Evolutionary conservation across 345 rosid species (phyloP).

Genomic region (Syzygium oleosum): DNA sequence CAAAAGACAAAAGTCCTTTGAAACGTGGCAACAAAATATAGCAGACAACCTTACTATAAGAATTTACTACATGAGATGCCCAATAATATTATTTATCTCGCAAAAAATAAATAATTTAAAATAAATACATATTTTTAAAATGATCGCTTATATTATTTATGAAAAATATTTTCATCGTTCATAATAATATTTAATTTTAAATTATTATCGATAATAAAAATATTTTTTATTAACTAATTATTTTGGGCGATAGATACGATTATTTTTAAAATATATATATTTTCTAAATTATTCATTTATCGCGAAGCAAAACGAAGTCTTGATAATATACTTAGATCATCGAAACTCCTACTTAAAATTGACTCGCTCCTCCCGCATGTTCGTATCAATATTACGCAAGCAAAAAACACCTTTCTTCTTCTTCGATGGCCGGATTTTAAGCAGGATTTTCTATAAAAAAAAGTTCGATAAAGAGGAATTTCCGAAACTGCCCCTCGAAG

Average conservation of each 20-base stretch:
- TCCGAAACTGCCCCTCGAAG: neutral
- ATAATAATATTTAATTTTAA: too few species aligned
- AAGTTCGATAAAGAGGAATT: neutral
- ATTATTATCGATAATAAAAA: neutral
- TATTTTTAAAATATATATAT: neutral
- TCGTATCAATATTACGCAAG: neutral
- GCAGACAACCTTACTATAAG: neutral
- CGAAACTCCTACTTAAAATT: neutral
- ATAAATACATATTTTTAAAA: neutral
- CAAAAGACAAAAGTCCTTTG: too few species aligned
- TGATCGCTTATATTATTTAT: neutral
- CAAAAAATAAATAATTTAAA: neutral
- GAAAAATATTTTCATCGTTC: neutral
- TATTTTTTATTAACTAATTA: neutral
- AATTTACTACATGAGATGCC: neutral
- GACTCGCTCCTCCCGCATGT: neutral
- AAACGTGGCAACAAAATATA: neutral
- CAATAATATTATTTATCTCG: too few species aligned
- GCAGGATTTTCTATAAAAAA: neutral
- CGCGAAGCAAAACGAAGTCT: rapidly evolving
- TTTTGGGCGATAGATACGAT: neutral
- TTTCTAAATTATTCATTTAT: neutral
- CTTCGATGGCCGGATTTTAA: neutral
- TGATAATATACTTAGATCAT: neutral
- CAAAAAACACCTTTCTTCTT: neutral